Conservation (phyloP, 441 rosid genomes). For the Bruguiera hainesii region DNA sequence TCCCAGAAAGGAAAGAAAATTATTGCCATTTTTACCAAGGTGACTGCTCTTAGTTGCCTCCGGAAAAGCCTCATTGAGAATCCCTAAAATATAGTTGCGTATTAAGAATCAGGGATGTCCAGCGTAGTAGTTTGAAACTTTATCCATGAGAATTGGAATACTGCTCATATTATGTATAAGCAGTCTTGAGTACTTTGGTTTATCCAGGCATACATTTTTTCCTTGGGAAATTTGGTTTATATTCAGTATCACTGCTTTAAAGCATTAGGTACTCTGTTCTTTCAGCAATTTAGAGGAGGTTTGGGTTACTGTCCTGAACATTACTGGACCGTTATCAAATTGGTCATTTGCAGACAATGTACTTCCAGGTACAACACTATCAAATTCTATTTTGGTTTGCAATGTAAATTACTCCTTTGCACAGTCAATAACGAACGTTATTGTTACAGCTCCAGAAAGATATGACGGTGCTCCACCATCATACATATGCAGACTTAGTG, state of each 20-base stretch:
- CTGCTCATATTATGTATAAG: too few species aligned
- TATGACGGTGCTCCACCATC: slow-evolving; percentile 77
- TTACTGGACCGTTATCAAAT: slow-evolving; percentile 85
- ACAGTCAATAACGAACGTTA: slow-evolving; percentile 6
- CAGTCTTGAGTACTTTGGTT: too few species aligned
- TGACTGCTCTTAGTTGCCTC: neutral
- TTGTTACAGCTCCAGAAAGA: slow-evolving; percentile 64
- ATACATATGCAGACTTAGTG: slow-evolving; percentile 76
- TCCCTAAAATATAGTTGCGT: too few species aligned
- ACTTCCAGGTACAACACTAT: slow-evolving; percentile 54
- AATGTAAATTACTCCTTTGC: neutral
- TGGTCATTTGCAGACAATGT: slow-evolving; percentile 88
- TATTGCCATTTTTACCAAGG: neutral
- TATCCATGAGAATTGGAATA: too few species aligned
- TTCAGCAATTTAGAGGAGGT: slow-evolving; percentile 83
- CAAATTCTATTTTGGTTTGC: slow-evolving; percentile 10
- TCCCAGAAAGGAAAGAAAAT: neutral
- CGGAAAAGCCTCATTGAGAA: too few species aligned
- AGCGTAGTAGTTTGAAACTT: too few species aligned
- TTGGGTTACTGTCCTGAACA: slow-evolving; percentile 91
- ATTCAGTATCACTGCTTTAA: neutral
- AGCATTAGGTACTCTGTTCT: slow-evolving; percentile 16
- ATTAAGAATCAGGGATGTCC: too few species aligned
- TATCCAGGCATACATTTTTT: too few species aligned
- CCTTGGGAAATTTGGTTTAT: neutral